These are phyloP conservation scores for Dryadomyces sulphureus DNA, from an alignment of 2,329 filamentous ascomycete species.

Conservation along the genomic window DNA sequence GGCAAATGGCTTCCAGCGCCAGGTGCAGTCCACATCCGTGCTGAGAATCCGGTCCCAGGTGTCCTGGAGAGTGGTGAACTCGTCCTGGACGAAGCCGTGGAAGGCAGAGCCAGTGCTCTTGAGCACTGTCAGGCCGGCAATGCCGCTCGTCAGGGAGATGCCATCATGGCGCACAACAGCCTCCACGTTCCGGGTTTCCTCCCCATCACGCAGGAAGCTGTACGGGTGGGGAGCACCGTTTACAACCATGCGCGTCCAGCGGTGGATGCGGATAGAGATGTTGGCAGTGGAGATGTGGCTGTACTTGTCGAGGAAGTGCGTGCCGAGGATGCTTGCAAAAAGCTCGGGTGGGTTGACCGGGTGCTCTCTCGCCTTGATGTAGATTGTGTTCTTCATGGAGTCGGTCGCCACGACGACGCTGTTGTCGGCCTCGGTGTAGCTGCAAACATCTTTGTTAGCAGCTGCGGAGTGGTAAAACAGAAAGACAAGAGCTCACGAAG, in stretches of 20 bases:
- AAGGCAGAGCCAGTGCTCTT: conserved; percentile 97
- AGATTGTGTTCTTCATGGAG: conserved; percentile 94
- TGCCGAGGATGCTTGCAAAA: conserved; percentile 69
- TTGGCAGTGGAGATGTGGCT: conserved; percentile 75
- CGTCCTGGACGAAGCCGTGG: conserved; percentile 84
- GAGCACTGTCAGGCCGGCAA: conserved; percentile 72
- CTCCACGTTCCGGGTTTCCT: conserved; percentile 74
- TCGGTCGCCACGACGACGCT: conserved; percentile 90
- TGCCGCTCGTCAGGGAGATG: conserved; percentile 61
- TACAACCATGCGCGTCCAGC: conserved; percentile 80
- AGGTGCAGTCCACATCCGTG: conserved; percentile 77
- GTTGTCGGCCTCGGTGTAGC: conserved; percentile 90
- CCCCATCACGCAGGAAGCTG: conserved; percentile 81
- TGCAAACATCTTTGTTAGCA: conserved; percentile 18
- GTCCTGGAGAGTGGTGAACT: conserved; percentile 82
- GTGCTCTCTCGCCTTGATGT: conserved; percentile 88
- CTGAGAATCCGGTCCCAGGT: conserved; percentile 92
- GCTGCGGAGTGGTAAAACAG: no score
- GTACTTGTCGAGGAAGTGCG: conserved; percentile 83
- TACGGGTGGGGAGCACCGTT: conserved; percentile 88
- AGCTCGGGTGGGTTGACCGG: conserved; percentile 87
- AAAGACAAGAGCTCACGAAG: conserved; percentile 54
- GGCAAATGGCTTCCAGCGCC: conserved; percentile 68
- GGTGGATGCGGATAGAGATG: conserved; percentile 68
- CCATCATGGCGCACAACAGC: conserved; percentile 55